Evolutionary conservation across 768 basidiomycete species (phyloP).

Genomic region (Calocera cornea): DNA sequence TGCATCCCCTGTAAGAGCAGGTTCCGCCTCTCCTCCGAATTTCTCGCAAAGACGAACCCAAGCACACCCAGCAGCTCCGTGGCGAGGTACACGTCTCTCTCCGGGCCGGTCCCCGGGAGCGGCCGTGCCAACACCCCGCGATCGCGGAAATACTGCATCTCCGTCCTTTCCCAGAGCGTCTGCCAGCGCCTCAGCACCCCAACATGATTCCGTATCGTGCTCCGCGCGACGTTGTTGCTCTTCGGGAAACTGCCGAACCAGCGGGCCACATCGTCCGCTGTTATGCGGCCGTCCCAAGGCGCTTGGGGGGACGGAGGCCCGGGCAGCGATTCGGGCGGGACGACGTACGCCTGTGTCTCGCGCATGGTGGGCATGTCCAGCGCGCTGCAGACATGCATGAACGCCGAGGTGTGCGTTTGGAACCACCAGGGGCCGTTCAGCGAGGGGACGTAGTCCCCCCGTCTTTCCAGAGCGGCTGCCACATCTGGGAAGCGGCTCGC

Average conservation of each 20-base stretch:
- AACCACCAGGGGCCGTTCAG: background rate
- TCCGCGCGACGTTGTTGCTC: conserved; percentile 2
- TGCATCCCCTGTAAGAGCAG: background rate
- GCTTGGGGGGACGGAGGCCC: background rate
- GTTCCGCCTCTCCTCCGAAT: background rate
- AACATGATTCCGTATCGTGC: conserved; percentile 4
- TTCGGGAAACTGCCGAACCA: background rate
- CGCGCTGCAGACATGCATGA: background rate
- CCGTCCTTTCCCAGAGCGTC: background rate
- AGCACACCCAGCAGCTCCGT: conserved; percentile 2
- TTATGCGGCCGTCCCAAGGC: background rate
- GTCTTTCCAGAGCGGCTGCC: background rate
- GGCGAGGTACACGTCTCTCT: background rate
- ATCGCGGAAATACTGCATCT: conserved; percentile 5
- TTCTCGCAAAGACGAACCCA: background rate
- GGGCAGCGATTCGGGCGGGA: background rate
- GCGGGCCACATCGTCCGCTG: background rate
- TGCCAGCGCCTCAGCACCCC: background rate
- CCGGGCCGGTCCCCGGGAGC: background rate
- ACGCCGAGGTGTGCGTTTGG: background rate
- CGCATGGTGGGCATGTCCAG: conserved; percentile 2
- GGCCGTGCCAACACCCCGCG: background rate
- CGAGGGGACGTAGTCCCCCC: background rate
- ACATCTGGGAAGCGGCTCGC: background rate
- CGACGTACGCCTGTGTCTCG: background rate